These are phyloP conservation scores for Peronospora destructor DNA, from an alignment of 352 stramenopile species.

Conservation along the genomic window DNA sequence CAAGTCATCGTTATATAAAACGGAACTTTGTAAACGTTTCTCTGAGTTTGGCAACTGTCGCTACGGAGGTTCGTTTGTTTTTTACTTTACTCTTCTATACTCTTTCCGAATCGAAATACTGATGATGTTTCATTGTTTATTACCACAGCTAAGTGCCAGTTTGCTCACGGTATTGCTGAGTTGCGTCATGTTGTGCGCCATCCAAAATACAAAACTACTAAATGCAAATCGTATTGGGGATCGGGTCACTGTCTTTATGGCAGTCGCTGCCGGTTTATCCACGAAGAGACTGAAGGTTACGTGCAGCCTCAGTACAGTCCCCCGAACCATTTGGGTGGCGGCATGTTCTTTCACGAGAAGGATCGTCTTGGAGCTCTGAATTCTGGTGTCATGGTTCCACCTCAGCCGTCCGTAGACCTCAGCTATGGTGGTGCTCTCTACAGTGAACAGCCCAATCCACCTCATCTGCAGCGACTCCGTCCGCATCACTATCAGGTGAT, in stretches of 20 bases:
- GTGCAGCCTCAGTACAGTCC: slow-evolving; percentile 49
- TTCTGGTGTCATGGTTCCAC: slow-evolving; percentile 26
- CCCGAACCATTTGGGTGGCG: slow-evolving; percentile 24
- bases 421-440: slow-evolving; percentile 27
- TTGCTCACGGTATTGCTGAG: slow-evolving; percentile 74
- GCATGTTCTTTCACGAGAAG: slow-evolving; percentile 63
- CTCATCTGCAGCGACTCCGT: slow-evolving; percentile 23
- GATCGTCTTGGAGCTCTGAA: slow-evolving; percentile 24
- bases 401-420: slow-evolving; percentile 28
- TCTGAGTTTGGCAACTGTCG: slow-evolving; percentile 82
- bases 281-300: slow-evolving; percentile 71
- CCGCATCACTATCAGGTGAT: slow-evolving; percentile 29
- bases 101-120: background rate
- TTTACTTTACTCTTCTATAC: background rate
- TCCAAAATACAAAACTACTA: slow-evolving; percentile 89
- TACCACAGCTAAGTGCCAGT: slow-evolving; percentile 77
- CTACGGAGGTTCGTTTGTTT: slow-evolving; percentile 57
- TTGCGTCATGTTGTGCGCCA: slow-evolving; percentile 80
- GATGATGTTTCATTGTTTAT: slow-evolving; percentile 5
- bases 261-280: slow-evolving; percentile 83
- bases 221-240: slow-evolving; percentile 89
- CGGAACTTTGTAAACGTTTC: slow-evolving; percentile 83
- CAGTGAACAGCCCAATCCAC: slow-evolving; percentile 29
- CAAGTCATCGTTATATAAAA: slow-evolving; percentile 85
- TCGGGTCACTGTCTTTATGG: slow-evolving; percentile 85